phyloP scores from a whole-genome alignment of 768 basidiomycete species.

The Xerocomus spinulosus region DNA sequence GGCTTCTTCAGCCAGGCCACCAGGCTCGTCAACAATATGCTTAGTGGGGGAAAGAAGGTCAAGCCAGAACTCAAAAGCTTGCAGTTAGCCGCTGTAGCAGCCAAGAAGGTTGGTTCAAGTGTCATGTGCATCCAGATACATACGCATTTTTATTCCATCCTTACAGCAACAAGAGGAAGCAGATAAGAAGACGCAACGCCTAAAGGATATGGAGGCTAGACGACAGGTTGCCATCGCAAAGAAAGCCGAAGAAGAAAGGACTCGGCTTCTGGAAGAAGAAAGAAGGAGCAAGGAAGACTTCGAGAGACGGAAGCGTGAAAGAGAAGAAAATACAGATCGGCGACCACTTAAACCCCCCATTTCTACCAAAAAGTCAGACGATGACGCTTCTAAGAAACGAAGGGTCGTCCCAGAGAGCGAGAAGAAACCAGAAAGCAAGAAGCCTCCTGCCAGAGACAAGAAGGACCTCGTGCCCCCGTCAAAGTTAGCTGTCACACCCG shows the following conservation, averaged over 20 bases:
- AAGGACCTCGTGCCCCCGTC: slow-evolving; percentile 28
- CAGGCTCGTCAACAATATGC: slow-evolving; percentile 60
- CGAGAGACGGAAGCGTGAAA: slow-evolving; percentile 77
- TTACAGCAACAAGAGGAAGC: slow-evolving; percentile 83
- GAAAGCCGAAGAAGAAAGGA: slow-evolving; percentile 77
- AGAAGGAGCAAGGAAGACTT: slow-evolving; percentile 66
- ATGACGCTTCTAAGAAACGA: slow-evolving; percentile 69
- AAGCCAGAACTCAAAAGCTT: slow-evolving; percentile 78
- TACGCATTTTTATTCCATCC: slow-evolving; percentile 4
- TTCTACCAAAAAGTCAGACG: slow-evolving; percentile 64
- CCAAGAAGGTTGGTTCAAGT: slow-evolving; percentile 70
- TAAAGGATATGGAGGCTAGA: slow-evolving; percentile 80
- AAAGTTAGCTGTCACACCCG: slow-evolving; percentile 26
- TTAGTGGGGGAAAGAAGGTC: slow-evolving; percentile 65
- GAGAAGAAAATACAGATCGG: slow-evolving; percentile 73
- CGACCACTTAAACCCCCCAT: slow-evolving; percentile 47
- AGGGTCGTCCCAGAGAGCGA: slow-evolving; percentile 51
- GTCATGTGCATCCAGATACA: not conserved
- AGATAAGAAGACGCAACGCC: slow-evolving; percentile 68
- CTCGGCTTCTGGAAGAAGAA: slow-evolving; percentile 60
- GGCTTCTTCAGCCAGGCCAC: slow-evolving; percentile 71
- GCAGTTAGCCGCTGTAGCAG: slow-evolving; percentile 75
- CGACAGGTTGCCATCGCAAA: slow-evolving; percentile 66
- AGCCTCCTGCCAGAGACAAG: slow-evolving; percentile 55
- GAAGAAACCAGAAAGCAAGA: slow-evolving; percentile 58